Percentiles rank a stretch among this genome's conserved stretches.
These are phyloP conservation scores for Amauroascus niger DNA, from an alignment of 2,329 filamentous ascomycete genomes.

Conservation along the genomic window DNA sequence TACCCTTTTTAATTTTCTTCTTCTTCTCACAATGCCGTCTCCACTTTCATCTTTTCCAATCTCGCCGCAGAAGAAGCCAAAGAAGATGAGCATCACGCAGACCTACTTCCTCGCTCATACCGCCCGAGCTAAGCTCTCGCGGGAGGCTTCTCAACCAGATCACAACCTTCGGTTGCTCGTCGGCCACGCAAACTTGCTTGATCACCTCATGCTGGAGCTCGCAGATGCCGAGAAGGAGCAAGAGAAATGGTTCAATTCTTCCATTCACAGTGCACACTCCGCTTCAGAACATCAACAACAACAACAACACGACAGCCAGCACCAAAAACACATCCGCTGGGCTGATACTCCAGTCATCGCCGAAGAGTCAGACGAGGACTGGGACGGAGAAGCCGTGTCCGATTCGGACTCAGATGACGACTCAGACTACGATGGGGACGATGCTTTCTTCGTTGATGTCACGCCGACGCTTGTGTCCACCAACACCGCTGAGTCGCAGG, in stretches of 20 bases:
- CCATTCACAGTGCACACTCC: constrained; percentile 61
- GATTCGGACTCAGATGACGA: constrained; percentile 40
- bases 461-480: constrained; percentile 1
- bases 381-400: constrained; percentile 39
- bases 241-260: constrained; percentile 96
- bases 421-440: constrained; percentile 46
- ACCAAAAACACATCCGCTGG: constrained; percentile 72
- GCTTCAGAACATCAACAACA: constrained; percentile 32
- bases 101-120: constrained; percentile 98
- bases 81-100: constrained; percentile 95
- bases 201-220: constrained; percentile 83
- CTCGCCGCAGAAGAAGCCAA: constrained; percentile 44
- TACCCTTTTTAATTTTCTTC: background rate
- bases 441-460: constrained; percentile 11
- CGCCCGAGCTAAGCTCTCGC: constrained; percentile 89
- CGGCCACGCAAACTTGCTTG: constrained; percentile 95
- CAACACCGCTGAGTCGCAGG: background rate
- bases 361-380: constrained; percentile 55
- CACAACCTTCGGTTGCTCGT: constrained; percentile 93
- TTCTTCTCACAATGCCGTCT: background rate
- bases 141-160: constrained; percentile 78
- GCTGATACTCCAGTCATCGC: constrained; percentile 62
- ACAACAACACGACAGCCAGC: constrained; percentile 54
- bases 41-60: constrained; percentile 13
- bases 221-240: constrained; percentile 91